Evolutionary conservation across 2,329 filamentous ascomycete species (phyloP).

Genomic region (Ilyonectria sp.): DNA sequence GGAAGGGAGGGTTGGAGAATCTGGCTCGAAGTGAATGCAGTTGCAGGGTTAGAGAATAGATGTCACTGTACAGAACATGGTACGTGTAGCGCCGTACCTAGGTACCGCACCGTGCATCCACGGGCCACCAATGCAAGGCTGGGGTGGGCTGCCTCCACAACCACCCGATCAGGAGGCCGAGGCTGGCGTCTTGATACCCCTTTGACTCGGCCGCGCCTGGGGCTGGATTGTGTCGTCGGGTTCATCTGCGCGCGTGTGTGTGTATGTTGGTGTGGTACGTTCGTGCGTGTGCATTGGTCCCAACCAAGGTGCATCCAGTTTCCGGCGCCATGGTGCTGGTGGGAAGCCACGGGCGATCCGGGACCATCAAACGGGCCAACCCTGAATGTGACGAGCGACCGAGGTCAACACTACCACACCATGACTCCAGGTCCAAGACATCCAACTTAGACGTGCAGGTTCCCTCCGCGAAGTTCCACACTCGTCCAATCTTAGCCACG

Average conservation of each 20-base stretch:
- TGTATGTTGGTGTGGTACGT: slow-evolving; percentile 27
- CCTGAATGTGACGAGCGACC: slow-evolving; percentile 3
- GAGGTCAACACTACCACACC: slow-evolving; percentile 24
- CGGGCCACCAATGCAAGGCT: slow-evolving; percentile 33
- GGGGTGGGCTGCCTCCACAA: slow-evolving; percentile 44
- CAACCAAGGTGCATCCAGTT: slow-evolving; percentile 37
- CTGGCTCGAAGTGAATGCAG: slow-evolving; percentile 36
- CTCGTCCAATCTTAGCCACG: slow-evolving; percentile 19
- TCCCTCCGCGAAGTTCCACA: slow-evolving; percentile 24
- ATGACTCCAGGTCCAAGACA: slow-evolving; percentile 20
- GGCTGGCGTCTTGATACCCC: slow-evolving; percentile 21
- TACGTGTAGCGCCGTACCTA: slow-evolving; percentile 19
- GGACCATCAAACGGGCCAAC: slow-evolving; percentile 25
- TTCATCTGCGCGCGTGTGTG: slow-evolving; percentile 11
- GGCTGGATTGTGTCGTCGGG: slow-evolving; percentile 4
- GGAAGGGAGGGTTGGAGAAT: slow-evolving; percentile 37
- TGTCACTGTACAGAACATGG: slow-evolving; percentile 34
- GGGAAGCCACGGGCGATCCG: slow-evolving; percentile 39
- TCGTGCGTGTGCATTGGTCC: slow-evolving; percentile 30
- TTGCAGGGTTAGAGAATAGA: slow-evolving; percentile 31
- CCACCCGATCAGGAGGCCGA: slow-evolving; percentile 22
- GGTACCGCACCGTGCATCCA: slow-evolving; percentile 8
- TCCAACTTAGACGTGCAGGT: slow-evolving; percentile 29
- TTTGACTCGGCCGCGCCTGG: slow-evolving; percentile 24
- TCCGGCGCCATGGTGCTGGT: slow-evolving; percentile 42